These are phyloP conservation scores for Aspergillus haitiensis DNA, from an alignment of 495 filamentous ascomycete genomes.

Conservation along the genomic window DNA sequence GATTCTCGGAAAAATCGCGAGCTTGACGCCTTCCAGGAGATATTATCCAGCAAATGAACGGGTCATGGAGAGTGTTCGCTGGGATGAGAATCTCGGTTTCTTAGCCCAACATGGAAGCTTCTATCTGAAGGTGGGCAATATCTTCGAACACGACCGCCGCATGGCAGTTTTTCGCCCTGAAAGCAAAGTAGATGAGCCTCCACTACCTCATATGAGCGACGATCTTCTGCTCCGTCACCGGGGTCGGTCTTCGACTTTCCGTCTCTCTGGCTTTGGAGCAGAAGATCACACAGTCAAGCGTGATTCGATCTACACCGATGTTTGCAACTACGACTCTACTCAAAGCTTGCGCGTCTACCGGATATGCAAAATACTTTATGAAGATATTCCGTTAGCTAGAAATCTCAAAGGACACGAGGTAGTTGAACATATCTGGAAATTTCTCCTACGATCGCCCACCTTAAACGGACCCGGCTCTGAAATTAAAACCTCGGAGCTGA, in stretches of 20 bases:
- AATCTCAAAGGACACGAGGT: neutral
- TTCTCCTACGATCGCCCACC: slow-evolving; percentile 7
- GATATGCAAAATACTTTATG: slow-evolving; percentile 18
- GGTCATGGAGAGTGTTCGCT: slow-evolving; percentile 51
- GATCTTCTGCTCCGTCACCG: slow-evolving; percentile 41
- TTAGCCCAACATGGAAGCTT: slow-evolving; percentile 56
- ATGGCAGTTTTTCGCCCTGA: slow-evolving; percentile 25
- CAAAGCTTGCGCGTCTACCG: slow-evolving; percentile 8
- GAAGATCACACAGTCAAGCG: slow-evolving; percentile 41
- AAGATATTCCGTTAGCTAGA: slow-evolving; percentile 1
- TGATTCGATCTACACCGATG: slow-evolving; percentile 36
- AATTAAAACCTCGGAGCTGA: slow-evolving; percentile 16
- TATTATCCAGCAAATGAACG: slow-evolving; percentile 57
- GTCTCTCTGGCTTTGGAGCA: slow-evolving; percentile 53
- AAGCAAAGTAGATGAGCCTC: neutral
- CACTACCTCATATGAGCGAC: slow-evolving; percentile 10
- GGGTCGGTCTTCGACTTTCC: slow-evolving; percentile 50
- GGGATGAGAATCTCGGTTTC: slow-evolving; percentile 43
- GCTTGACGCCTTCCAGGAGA: slow-evolving; percentile 49
- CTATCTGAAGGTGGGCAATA: slow-evolving; percentile 33
- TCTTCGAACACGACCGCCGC: slow-evolving; percentile 40
- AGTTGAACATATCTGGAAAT: slow-evolving; percentile 14
- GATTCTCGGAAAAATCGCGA: slow-evolving; percentile 47
- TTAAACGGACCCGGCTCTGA: slow-evolving; percentile 14
- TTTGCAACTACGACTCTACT: slow-evolving; percentile 10